Base-by-base conservation (phyloP, 2,329 filamentous ascomycete species). In the Trichocomaceae sp. region DNA sequence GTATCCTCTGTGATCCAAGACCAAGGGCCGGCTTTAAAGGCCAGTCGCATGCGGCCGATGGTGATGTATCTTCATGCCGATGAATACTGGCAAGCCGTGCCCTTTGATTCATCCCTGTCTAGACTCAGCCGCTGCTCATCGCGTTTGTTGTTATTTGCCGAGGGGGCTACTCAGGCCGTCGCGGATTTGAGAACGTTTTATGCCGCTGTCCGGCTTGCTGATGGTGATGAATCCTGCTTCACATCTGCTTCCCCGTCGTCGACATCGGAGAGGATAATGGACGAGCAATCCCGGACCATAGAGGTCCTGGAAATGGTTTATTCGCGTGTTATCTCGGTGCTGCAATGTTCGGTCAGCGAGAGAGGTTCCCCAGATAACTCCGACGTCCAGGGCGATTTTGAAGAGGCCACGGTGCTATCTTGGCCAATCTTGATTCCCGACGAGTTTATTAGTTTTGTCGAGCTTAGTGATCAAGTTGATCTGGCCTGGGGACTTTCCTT, bases 1-100 rank as follows among this genome's bases (percentile, higher is more conserved):
- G 45, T 31, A 23, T 19, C 17, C 2, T 23, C 45, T n/a, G 45
- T 47, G 45, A 23, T 47, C 45, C 1, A 22, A 23, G 45, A 47
- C 26, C 45, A 47, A 47, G 22, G 45, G 45, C 45, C 45, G n/a
- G 45, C 26, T 23, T 47, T 47, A 23, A 47, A 47, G 45, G 45
- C 45, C 45, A 23, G 45, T n/a, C 26, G 45, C 19, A 22, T 47
- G 17, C 45, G 45, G 45, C 26, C 13, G 19, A 47, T 47, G 45
- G 45, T 47, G 26, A 3, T 47, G 26, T 7, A 47, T 23, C 3
- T 47, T 12, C 45, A 47, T 23, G 45, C 15, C 19, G 45, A 47
- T 8, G 45, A 47, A 19, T 47, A 47, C 19, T 47, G 45, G 45
- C 22, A 47, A 47, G 45, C 22, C 17, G 9, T 47, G 19, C 45